Percentiles rank a stretch among this genome's conserved stretches.
Conservation (phyloP, 352 stramenopile species). For the Thalassiosira hispida region DNA sequence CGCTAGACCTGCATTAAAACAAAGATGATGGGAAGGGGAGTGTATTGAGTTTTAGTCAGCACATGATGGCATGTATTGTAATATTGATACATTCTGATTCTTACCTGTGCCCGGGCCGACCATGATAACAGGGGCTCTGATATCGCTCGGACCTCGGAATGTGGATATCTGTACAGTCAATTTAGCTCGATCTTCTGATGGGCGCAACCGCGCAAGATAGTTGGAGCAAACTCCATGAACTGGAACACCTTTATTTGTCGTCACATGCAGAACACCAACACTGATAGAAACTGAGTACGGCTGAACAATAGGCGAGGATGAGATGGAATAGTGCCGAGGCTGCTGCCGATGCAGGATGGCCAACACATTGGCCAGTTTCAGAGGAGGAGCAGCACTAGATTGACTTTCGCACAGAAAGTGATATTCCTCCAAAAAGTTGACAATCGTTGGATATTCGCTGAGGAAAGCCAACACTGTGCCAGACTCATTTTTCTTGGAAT, state of each 20-base stretch:
- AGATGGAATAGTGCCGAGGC: constrained; percentile 38
- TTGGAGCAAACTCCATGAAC: constrained; percentile 37
- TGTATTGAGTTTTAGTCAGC: too few relatives aligned
- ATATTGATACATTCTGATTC: too few relatives aligned
- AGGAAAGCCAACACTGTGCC: background rate
- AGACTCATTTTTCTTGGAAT: constrained; percentile 2
- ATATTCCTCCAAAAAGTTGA: background rate
- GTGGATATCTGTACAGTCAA: constrained; percentile 11
- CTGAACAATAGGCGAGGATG: constrained; percentile 4
- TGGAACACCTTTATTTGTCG: background rate
- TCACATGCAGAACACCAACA: constrained; percentile 23
- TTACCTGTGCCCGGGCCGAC: constrained; percentile 45
- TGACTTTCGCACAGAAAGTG: too few relatives aligned
- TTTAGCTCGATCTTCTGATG: constrained; percentile 4
- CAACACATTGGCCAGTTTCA: background rate
- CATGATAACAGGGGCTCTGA: constrained; percentile 30
- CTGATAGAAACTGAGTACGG: constrained; percentile 19
- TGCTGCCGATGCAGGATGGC: background rate
- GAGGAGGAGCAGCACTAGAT: too few relatives aligned
- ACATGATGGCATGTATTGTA: too few relatives aligned
- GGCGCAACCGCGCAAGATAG: constrained; percentile 13
- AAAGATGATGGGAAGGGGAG: too few relatives aligned
- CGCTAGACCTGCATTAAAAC: too few relatives aligned
- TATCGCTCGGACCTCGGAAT: constrained; percentile 23
- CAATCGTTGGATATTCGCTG: background rate